Evolutionary conservation across 495 filamentous ascomycete species (phyloP), one percentile per base, ranked within the genome.

Genomic region (Aspergillus diversus): DNA sequence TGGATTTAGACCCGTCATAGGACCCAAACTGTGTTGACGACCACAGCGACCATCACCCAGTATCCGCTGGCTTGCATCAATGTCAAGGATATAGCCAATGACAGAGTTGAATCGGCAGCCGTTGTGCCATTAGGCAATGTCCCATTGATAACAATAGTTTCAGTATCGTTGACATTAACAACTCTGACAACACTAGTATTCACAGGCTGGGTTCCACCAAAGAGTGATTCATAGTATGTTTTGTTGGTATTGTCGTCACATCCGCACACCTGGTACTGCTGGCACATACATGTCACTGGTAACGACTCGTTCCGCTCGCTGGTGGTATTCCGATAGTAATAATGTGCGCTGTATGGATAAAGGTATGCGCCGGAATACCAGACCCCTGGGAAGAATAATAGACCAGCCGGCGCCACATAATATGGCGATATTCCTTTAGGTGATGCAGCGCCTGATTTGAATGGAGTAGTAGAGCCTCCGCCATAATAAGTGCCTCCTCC

Each of bases 81-180:
- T 27, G 60, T 65, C 51, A 71, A 60, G 33, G 78, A 60, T 31
- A 70, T 59, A 43, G 67, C 74, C 13, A 63, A 49, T 7, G 66
- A 56, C 3, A 59, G 49, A 33, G 64, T 63, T 9, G 64, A 48
- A 27, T 87, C 85, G 13, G 82, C 71, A 5, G 85, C 83, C 0
- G 91, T 92, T 2, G 93, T 97, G 32, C 90, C 92, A 68, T 95
- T 95, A 17, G 90, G 86, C 50, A 97, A 74, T 0, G 92, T 93
- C 11, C 95, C 95, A 65, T 96, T 95, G 73, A 97, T 80, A 56
- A 92, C 79, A 61, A 97, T 85, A 16, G 86, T 93, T 53, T 78
- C 57, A 0, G 87, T 95, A 31, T 89, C 91, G 68, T 97, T 93
- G 32, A 92, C 85, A 9, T 69, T 61, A 0, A 82, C 82, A 15